Base-by-base conservation (phyloP, 192 early-diverging fungal genomes). In the Backusella australiensis region DNA sequence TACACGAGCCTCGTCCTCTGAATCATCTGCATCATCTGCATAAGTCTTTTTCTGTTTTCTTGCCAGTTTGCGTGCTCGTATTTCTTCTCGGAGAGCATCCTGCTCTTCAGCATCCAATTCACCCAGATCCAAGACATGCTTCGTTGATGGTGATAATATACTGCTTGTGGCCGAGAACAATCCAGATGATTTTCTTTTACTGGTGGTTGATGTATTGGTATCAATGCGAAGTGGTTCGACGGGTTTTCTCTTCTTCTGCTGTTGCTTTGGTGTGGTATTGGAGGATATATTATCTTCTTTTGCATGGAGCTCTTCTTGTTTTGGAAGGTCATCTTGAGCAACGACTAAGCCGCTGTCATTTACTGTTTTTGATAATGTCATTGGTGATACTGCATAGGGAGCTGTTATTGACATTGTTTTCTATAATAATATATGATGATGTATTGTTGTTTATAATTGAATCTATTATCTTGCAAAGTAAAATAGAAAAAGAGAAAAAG, bases 1-100 rank as follows among this genome's bases (percentile, higher is more conserved):
- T 26, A 35, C 19, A 42, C 80, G 81, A n/a, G 86, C 77, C 29
- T 56, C 80, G 75, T 81, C 81, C 71, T 75, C 79, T 34, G 73
- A 17, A 34, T 63, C 56, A 19, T 49, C 41, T 35, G 71, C 67
- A 66, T 81, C 15, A 41, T 39, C 39, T 6, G 65, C 49, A 75
- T 65, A 26, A 8, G 32, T 73, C 14, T 73, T 53, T 21, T 67
- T 65, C 29, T 39, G 36, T 12, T 41, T 59, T 34, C 59, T 35
- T 32, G 26, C 65, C 39, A 41, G 34, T 42, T 65, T 65, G 29
- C 73, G 49, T 17, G 59, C 39, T 29, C 19, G 67, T 17, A 75
- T 75, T 67, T 75, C 73, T 9, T 44, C 63, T 66, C 34, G 32
- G 11, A 75, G 23, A 5, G 23, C 63, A 66, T 56, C 32, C n/a